These are phyloP conservation scores for Streptanthus diversifolius DNA, from an alignment of 345 rosid genomes.

Conservation along the genomic window DNA sequence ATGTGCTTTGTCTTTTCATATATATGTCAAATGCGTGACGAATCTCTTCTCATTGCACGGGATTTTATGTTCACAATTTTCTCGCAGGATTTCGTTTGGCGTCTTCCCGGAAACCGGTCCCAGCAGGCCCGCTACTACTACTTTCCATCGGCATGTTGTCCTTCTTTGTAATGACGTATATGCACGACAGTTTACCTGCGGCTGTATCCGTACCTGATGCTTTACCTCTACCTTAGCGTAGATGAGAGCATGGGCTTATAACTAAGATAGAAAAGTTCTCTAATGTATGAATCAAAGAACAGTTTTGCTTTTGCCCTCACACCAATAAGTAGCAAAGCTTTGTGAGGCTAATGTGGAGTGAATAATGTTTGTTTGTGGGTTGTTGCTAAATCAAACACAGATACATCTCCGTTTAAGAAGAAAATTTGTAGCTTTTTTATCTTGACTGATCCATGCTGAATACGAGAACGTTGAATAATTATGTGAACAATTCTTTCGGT, in stretches of 20 bases:
- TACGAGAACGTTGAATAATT: not conserved
- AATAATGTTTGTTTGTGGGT: slow-evolving; percentile 9
- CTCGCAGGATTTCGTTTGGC: slow-evolving; percentile 69
- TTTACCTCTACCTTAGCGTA: slow-evolving; percentile 31
- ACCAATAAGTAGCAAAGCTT: slow-evolving; percentile 21
- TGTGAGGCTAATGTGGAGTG: slow-evolving; percentile 3
- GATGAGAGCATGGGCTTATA: not conserved
- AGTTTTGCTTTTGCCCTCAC: slow-evolving; percentile 16
- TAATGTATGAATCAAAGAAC: not conserved
- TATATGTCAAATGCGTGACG: not conserved
- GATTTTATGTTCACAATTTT: not conserved
- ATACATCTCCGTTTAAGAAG: not conserved
- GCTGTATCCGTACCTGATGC: not conserved
- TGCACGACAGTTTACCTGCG: slow-evolving; percentile 35
- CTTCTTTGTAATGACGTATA: slow-evolving; percentile 47
- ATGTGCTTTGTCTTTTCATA: not conserved
- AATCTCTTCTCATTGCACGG: not conserved
- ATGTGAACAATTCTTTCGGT: not conserved
- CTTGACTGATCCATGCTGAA: not conserved
- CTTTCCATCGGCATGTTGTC: slow-evolving; percentile 54
- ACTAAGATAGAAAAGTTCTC: not conserved
- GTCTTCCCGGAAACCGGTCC: slow-evolving; percentile 55
- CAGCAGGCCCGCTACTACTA: slow-evolving; percentile 64
- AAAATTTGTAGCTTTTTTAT: not conserved
- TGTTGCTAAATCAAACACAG: not conserved